Evolutionary conservation across 305 asterid genomes (phyloP).

Genomic region (Caryopteris hybrid): DNA sequence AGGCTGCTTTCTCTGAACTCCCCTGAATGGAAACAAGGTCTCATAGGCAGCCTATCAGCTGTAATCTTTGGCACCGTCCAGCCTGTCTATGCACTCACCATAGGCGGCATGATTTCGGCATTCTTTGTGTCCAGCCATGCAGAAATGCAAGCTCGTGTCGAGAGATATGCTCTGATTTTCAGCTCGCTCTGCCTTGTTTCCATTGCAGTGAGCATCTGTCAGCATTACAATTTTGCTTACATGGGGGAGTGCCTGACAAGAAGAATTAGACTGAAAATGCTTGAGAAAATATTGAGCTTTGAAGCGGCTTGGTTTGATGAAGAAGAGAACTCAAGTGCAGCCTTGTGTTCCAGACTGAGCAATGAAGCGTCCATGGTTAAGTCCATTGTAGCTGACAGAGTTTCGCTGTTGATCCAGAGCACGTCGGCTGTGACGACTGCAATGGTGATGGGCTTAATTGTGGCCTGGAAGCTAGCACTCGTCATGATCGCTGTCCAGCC

Average conservation of each 20-base stretch:
- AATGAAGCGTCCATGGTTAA: conserved; percentile 77
- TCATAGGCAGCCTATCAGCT: conserved; percentile 61
- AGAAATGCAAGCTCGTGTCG: conserved; percentile 54
- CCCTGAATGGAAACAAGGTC: conserved; percentile 74
- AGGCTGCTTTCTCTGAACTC: conserved; percentile 50
- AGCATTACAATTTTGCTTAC: conserved; percentile 73
- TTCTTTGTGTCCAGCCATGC: conserved; percentile 52
- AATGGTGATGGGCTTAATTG: conserved; percentile 53
- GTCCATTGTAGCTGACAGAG: conserved; percentile 78
- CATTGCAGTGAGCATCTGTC: conserved; percentile 52
- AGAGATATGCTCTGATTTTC: conserved; percentile 48
- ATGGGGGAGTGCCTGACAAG: conserved; percentile 75
- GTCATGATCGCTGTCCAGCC: conserved; percentile 92
- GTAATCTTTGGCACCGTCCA: conserved; percentile 69
- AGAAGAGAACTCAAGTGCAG: conserved; percentile 63
- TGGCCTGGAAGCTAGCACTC: conserved; percentile 85
- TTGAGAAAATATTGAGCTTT: conserved; percentile 56
- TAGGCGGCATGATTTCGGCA: conserved; percentile 80
- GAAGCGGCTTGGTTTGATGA: conserved; percentile 85
- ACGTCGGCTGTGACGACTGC: conserved; percentile 64
- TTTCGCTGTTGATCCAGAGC: conserved; percentile 59
- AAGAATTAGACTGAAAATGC: conserved; percentile 52
- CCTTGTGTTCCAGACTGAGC: conserved; percentile 55
- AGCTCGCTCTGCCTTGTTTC: conserved; percentile 54
- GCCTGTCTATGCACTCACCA: conserved; percentile 71